A percentile compares a stretch with the other conserved stretches of the same genome.
phyloP scores from a whole-genome alignment of 2,329 filamentous ascomycete genomes.

The Colletotrichum siamense region DNA sequence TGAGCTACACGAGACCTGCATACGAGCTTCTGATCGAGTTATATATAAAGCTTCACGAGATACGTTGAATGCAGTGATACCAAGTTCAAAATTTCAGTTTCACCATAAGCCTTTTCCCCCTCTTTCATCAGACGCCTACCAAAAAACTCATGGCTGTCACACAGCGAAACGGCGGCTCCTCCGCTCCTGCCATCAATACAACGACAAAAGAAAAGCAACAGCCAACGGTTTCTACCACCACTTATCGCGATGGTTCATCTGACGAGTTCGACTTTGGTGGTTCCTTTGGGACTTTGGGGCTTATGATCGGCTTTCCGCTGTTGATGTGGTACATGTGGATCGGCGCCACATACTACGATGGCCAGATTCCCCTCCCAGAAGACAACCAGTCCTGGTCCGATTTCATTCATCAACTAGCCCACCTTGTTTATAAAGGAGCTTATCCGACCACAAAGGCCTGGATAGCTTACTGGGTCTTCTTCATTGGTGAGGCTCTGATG shows the following conservation, averaged over 20 bases:
- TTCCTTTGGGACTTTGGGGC: slow-evolving; percentile 70
- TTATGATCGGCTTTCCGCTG: slow-evolving; percentile 87
- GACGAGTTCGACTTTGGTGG: slow-evolving; percentile 83
- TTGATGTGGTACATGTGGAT: slow-evolving; percentile 98
- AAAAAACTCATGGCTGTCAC: not conserved
- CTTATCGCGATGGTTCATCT: slow-evolving; percentile 34
- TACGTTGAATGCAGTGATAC: fast-evolving
- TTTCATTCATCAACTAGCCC: slow-evolving; percentile 69
- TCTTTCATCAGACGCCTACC: not conserved
- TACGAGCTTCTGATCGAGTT: not conserved
- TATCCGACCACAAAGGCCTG: slow-evolving; percentile 60
- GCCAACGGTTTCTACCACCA: not conserved
- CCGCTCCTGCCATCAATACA: not conserved
- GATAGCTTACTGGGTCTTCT: slow-evolving; percentile 93
- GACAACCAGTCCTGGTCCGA: slow-evolving; percentile 66
- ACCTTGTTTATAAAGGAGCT: slow-evolving; percentile 63
- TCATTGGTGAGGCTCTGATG: slow-evolving; percentile 80
- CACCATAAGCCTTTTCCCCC: not conserved
- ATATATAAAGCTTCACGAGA: not conserved
- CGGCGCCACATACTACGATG: slow-evolving; percentile 84
- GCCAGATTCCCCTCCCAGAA: slow-evolving; percentile 71
- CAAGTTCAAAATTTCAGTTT: fast-evolving
- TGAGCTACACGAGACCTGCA: not conserved
- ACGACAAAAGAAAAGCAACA: not conserved
- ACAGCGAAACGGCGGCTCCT: not conserved